Base-by-base conservation (phyloP, 352 stramenopile genomes). In the Globisporangium irregulare region DNA sequence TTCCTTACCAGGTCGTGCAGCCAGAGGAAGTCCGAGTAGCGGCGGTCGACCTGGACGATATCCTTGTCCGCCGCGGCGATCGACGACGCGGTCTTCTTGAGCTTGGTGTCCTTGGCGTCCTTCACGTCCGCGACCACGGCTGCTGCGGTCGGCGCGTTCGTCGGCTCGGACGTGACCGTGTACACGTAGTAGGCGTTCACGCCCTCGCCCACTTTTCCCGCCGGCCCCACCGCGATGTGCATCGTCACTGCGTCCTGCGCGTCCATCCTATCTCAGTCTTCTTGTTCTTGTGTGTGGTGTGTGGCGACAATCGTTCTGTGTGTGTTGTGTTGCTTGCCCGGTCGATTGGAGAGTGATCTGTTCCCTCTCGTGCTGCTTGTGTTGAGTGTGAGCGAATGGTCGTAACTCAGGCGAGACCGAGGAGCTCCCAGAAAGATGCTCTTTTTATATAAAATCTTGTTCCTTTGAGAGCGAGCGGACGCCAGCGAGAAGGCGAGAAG, bases 11-110 rank as follows among this genome's bases (percentile, higher is more conserved):
- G 82, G 51, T 84, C 73, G 72, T 95, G 85, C 53, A 95, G 74
- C 87, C 87, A 95, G 36, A 91, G 74, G 72, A 95, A 95, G 73
- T 95, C 87, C 67, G 84, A 92, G 75, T 93, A 95, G 55, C 87
- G 85, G 43, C 85, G 84, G 65, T 95, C 85, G n/a, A 95, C 87
- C 29, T 82, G 64, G 9, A 73, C 67, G 46, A 48, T 61, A 3
- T 62, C 56, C 29, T 38, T 48, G 29, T 38, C 56, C 3, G 56
- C 74, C 61, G 29, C 22, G 29, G 27, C 32, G 25, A 24, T n/a
- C 55, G 55, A 32, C 55, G 27, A 41, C 15, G 54, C 54, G 14
- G 56, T 50, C 32, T 62, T 62, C 32, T 62, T 62, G 10, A 38
- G 32, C n/a, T n/a, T 48, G 20, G 25, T 36, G 22, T 15, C 36